Conservation (phyloP, 1,284 basidiomycete genomes). For the Apiotrichum sp. region DNA sequence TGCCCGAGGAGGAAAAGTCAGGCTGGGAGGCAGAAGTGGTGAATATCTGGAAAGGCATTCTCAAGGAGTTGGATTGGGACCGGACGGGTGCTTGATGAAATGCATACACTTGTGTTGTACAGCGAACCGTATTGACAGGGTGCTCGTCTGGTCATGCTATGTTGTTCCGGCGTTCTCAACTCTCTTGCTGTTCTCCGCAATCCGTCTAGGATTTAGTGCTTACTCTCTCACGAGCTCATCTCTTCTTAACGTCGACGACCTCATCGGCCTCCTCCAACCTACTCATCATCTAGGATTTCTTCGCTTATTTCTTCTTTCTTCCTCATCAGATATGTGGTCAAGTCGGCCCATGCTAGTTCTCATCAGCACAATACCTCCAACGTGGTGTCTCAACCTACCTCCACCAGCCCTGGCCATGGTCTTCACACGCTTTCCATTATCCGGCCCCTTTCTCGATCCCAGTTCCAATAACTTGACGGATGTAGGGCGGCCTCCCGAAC, state of each 20-base stretch:
- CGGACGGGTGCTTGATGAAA: background rate
- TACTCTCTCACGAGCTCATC: too few species aligned
- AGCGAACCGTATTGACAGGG: background rate
- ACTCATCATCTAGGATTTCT: conserved; percentile 1
- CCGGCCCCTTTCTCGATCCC: conserved; percentile 11
- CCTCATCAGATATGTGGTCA: conserved; percentile 20
- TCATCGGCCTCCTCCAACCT: background rate
- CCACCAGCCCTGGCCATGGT: conserved; percentile 33
- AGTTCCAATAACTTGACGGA: conserved; percentile 36
- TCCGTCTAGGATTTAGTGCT: too few species aligned
- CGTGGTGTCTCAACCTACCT: conserved; percentile 7
- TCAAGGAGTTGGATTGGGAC: conserved; percentile 13
- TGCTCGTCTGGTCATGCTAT: too few species aligned
- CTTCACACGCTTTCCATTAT: conserved; percentile 24
- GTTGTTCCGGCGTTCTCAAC: background rate
- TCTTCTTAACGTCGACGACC: background rate
- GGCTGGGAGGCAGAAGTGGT: conserved; percentile 21
- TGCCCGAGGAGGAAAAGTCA: background rate
- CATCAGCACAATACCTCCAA: background rate
- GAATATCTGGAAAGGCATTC: conserved; percentile 20
- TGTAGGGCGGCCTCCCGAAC: conserved; percentile 26
- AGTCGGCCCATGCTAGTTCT: conserved; percentile 26
- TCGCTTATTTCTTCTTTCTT: conserved; percentile 14
- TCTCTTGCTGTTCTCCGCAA: too few species aligned
- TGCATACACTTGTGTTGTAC: conserved; percentile 6